phyloP scores from a whole-genome alignment of 495 filamentous ascomycete genomes.

The Halenospora varia region DNA sequence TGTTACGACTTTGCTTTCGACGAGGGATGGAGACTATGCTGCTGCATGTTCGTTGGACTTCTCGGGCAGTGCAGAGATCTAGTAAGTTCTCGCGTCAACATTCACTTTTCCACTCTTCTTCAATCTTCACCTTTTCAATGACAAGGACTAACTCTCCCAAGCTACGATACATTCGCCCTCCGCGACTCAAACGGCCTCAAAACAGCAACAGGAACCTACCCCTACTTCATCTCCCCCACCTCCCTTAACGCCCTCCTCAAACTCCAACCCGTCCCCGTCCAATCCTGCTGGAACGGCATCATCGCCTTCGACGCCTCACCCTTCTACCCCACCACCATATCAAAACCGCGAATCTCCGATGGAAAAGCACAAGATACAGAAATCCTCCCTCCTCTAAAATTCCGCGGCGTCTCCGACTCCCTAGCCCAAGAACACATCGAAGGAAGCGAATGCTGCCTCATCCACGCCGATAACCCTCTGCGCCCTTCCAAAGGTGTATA shows the following conservation, averaged over 20 bases:
- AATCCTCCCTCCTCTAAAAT: conserved; percentile 43
- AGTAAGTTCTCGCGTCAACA: conserved; percentile 22
- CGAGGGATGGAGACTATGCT: conserved; percentile 67
- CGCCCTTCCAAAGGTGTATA: conserved; percentile 57
- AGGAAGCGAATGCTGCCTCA: conserved; percentile 78
- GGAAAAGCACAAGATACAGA: background rate
- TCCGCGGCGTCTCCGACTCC: conserved; percentile 67
- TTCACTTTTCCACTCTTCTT: background rate
- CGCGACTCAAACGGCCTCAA: conserved; percentile 65
- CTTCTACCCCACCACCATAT: conserved; percentile 40
- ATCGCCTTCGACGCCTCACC: conserved; percentile 45
- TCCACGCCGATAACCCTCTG: conserved; percentile 68
- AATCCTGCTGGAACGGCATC: conserved; percentile 84
- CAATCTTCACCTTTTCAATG: background rate
- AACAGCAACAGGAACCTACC: conserved; percentile 63
- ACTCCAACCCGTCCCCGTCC: conserved; percentile 59
- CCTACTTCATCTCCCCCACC: conserved; percentile 63
- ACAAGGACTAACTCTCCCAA: conserved; percentile 1
- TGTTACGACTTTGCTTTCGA: conserved; percentile 64
- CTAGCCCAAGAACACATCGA: conserved; percentile 68
- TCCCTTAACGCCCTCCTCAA: conserved; percentile 55
- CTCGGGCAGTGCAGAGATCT: conserved; percentile 53
- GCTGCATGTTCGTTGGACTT: conserved; percentile 84
- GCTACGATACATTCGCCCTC: conserved; percentile 82
- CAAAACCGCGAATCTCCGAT: background rate